Evolutionary conservation across 2,329 filamentous ascomycete genomes (phyloP).

Genomic region (Diaporthe batatas): DNA sequence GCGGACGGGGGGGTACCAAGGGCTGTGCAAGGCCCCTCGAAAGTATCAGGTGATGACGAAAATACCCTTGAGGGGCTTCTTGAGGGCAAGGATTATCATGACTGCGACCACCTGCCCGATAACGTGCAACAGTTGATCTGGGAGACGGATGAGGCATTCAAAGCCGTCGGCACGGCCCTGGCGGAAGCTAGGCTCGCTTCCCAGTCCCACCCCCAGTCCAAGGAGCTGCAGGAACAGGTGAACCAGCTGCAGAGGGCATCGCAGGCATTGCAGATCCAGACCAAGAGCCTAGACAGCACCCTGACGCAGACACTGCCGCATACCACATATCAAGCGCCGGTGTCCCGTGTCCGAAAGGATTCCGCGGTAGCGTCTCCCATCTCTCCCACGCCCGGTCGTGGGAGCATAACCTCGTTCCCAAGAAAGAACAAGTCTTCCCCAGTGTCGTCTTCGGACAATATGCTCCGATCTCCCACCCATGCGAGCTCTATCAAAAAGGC

Average conservation of each 20-base stretch:
- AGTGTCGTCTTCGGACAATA: constrained; percentile 29
- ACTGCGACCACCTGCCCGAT: constrained; percentile 49
- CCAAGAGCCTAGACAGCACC: constrained; percentile 23
- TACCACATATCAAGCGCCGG: neutral
- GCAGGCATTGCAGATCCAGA: constrained; percentile 25
- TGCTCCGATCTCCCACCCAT: constrained; percentile 33
- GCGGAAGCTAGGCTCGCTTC: constrained; percentile 52
- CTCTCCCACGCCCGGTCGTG: constrained; percentile 36
- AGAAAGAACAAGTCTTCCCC: constrained; percentile 35
- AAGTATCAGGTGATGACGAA: constrained; percentile 24
- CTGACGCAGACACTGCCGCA: constrained; percentile 27
- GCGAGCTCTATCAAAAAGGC: constrained; percentile 37
- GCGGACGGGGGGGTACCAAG: neutral
- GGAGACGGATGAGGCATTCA: constrained; percentile 65
- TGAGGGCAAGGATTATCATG: constrained; percentile 9
- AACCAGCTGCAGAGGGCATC: constrained; percentile 37
- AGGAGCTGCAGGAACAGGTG: constrained; percentile 21
- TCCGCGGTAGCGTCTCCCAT: constrained; percentile 34
- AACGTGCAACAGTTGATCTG: constrained; percentile 61
- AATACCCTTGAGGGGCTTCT: constrained; percentile 28
- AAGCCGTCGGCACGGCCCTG: constrained; percentile 58
- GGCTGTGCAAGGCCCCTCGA: constrained; percentile 27
- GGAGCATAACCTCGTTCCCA: constrained; percentile 18
- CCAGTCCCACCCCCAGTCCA: constrained; percentile 40
- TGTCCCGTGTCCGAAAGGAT: constrained; percentile 9